Evolutionary conservation across 768 basidiomycete species (phyloP), one percentile per base, ranked within the genome.

Genomic region (Pleurotus citrinopileatus): DNA sequence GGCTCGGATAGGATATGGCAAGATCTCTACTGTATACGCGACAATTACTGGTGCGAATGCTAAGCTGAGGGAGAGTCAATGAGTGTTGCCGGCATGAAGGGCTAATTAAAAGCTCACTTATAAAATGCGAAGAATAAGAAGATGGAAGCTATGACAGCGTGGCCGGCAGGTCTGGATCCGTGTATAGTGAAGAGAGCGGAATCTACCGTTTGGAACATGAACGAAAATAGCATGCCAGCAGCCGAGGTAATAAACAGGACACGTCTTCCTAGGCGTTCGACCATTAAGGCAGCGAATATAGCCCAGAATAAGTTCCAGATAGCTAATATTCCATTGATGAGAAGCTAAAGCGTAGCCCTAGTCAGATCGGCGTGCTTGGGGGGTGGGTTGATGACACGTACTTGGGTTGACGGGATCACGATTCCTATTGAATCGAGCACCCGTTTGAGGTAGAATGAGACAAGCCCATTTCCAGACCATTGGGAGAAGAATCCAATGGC

Each of bases 41-140:
- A 93, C 86, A 59, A 92, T 86, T 56, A 94, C 85, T 5, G 93
- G 92, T 3, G 88, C 84, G 75, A 91, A 93, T 12, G 90, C 90
- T 36, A 94, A 63, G 63, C 80, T 82, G 57, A n/a, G 9, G 32
- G 4, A 27, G 19, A 53, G n/a, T n/a, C 28, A 19, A 10, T 20
- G 2, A 23, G 38, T 36, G 20, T 22, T 9, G 13, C 5, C 7
- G 17, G 15, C 38, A 15, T 2, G 15, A 40, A 40, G 2, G 15
- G 17, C 2, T 13, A 40, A 15, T 40, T 19, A 40, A 40, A 6
- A 13, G 71, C 81, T 59, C 63, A 83, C 80, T 92, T 88, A 64
- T 91, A 93, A 48, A 79, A 73, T 7, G 83, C 83, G 64, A 88
- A 90, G 74, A 82, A 92, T 54, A 92, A 67, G 80, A 91, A 92